Evolutionary conservation across 331 rosid genomes (phyloP), one percentile per base, ranked within the genome.

Genomic region (Malus hybrid): DNA sequence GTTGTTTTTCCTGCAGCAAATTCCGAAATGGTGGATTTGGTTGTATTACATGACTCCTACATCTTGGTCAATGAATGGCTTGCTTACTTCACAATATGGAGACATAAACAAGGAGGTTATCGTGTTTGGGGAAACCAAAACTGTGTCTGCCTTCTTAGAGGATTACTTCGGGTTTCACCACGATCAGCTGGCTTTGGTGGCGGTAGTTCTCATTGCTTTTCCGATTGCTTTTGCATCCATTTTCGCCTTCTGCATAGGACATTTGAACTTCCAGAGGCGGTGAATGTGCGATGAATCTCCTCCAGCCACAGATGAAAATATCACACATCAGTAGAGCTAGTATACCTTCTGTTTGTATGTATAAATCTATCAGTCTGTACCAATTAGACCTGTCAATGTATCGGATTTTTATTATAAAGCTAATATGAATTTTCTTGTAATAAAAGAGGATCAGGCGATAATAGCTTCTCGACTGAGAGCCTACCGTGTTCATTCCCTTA

Each of bases 1-100:
- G 6, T 44, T 48, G 39, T 66, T 56, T 0, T 69, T 44, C 9
- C 39, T 81, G 79, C 74, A 85, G 83, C n/a, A 76, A 66, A 81
- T 84, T 75, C 83, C 88, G 6, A 75, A 72, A 48, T 81, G 88
- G 85, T 81, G 87, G 87, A 71, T 75, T 59, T 84, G 87, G 87
- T 39, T 74, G 24, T 67, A 67, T 36, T 81, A 81, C 65, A 34
- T 70, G 42, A 75, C 67, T 71, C 80, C 85, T 27, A 28, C 85
- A 59, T 84, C 88, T 36, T 84, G 88, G 85, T 28, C 81, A 3
- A 57, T 75, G 20, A 72, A 78, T 4, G 81, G 83, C 12, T 8
- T 81, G 31, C 79, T 84, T 42, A 71, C 83, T 67, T 84, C 85
- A 54, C 88, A 84, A 81, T 84, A 81, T 67, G 88, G 85, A 70